Evolutionary conservation across 345 rosid species (phyloP).

Genomic region (Durio zibethinus): DNA sequence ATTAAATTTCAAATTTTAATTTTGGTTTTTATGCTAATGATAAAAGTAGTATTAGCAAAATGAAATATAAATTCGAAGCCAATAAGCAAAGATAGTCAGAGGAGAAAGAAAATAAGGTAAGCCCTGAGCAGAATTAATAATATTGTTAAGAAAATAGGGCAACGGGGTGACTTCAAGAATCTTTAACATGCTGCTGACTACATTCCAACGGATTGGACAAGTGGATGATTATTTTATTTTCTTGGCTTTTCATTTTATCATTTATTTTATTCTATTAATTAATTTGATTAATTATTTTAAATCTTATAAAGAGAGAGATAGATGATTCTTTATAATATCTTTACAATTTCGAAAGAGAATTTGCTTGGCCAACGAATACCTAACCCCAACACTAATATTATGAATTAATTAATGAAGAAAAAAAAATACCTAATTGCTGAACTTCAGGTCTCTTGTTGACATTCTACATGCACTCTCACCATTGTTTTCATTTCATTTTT

Average conservation of each 20-base stretch:
- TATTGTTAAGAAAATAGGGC: background rate
- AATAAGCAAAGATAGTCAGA: background rate
- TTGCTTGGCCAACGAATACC: constrained; percentile 42
- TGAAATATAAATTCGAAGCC: no score
- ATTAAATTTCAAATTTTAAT: no score
- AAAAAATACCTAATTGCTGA: background rate
- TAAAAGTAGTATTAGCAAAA: background rate
- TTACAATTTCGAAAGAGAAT: constrained; percentile 22
- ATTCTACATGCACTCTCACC: constrained; percentile 4
- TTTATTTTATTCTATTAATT: constrained; percentile 21
- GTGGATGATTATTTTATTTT: constrained; percentile 10
- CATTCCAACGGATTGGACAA: constrained; percentile 35
- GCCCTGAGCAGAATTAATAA: background rate
- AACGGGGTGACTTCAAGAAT: constrained; percentile 9
- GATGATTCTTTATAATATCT: background rate
- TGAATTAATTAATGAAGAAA: background rate
- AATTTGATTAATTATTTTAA: background rate
- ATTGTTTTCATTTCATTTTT: background rate
- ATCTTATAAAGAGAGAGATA: background rate
- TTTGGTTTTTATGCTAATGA: background rate
- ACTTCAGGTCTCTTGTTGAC: constrained; percentile 23
- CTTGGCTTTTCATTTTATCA: background rate
- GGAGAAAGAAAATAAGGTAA: background rate
- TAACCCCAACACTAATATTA: constrained; percentile 23
- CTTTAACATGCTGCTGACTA: constrained; percentile 21